phyloP scores from a whole-genome alignment of 2,329 filamentous ascomycete genomes.

The Fusarium citri region DNA sequence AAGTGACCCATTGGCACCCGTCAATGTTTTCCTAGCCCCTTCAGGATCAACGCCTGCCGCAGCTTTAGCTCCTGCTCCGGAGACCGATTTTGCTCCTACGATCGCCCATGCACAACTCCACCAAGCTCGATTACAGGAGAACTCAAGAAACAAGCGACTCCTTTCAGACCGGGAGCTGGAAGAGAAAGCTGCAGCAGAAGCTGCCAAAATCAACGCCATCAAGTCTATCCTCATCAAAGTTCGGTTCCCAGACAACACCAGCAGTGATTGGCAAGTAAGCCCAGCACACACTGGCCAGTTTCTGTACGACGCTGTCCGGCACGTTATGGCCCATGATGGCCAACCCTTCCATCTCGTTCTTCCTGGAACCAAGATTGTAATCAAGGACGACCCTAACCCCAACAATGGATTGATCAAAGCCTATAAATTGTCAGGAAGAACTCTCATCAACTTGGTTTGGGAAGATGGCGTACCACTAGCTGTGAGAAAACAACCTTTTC shows the following conservation, averaged over 20 bases:
- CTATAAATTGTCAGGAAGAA: constrained; percentile 75
- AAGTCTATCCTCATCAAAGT: constrained; percentile 80
- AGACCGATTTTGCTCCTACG: constrained; percentile 80
- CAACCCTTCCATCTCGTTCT: constrained; percentile 80
- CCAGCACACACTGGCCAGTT: constrained; percentile 75
- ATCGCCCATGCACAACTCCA: constrained; percentile 81
- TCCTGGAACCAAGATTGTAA: constrained; percentile 63
- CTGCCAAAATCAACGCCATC: constrained; percentile 73
- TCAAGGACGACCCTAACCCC: constrained; percentile 60
- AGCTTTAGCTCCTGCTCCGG: constrained; percentile 73
- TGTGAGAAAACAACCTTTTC: constrained; percentile 66
- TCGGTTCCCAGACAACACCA: constrained; percentile 87
- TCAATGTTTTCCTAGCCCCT: constrained; percentile 83
- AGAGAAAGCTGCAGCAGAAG: constrained; percentile 73
- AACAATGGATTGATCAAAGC: constrained; percentile 74
- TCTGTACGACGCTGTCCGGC: constrained; percentile 80
- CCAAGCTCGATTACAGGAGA: constrained; percentile 73
- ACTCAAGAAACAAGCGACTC: constrained; percentile 78
- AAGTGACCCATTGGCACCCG: constrained; percentile 58
- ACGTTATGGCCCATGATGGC: constrained; percentile 72
- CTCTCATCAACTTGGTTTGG: constrained; percentile 83
- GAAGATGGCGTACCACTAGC: constrained; percentile 69
- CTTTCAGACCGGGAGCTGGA: constrained; percentile 85
- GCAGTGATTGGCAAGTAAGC: constrained; percentile 77
- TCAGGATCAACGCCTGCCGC: constrained; percentile 79